A percentile compares a stretch with the other conserved stretches of the same genome.
Evolutionary conservation across 495 filamentous ascomycete species (phyloP).

Genomic region (Penicillium pancosmium): DNA sequence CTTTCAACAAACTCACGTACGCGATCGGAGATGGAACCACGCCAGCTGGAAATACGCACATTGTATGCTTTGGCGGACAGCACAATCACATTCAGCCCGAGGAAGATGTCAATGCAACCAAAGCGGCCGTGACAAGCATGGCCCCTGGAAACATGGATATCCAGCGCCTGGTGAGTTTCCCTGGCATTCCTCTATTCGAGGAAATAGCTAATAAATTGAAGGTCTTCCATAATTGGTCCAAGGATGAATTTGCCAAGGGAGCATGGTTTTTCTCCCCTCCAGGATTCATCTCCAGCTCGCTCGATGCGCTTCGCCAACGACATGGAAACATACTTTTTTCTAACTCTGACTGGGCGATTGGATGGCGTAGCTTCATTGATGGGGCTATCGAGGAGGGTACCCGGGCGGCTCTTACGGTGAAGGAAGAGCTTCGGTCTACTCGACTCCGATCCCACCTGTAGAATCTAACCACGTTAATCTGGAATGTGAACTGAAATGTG

Average conservation of each 20-base stretch:
- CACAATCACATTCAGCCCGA: slow-evolving; percentile 27
- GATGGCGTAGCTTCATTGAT: slow-evolving; percentile 38
- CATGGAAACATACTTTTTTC: slow-evolving; percentile 34
- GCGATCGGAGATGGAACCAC: slow-evolving; percentile 26
- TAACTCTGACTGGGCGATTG: slow-evolving; percentile 36
- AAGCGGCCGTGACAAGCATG: slow-evolving; percentile 20
- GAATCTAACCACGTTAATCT: background rate
- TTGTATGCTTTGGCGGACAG: slow-evolving; percentile 27
- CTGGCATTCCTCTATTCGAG: background rate
- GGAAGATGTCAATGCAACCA: slow-evolving; percentile 21
- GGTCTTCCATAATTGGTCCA: slow-evolving; percentile 37
- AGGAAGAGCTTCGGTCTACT: slow-evolving; percentile 18
- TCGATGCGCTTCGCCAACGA: slow-evolving; percentile 22
- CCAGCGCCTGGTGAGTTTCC: slow-evolving; percentile 18
- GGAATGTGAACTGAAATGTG: too few relatives aligned
- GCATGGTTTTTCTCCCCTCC: slow-evolving; percentile 32
- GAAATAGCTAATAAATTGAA: slow-evolving; percentile 3
- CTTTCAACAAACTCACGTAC: slow-evolving; percentile 25
- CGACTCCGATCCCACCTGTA: slow-evolving; percentile 6
- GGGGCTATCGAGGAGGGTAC: slow-evolving; percentile 38
- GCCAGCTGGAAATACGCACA: slow-evolving; percentile 27
- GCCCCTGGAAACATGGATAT: slow-evolving; percentile 29
- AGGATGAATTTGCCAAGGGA: slow-evolving; percentile 34
- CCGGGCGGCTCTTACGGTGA: slow-evolving; percentile 21
- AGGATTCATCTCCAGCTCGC: slow-evolving; percentile 18